Evolutionary conservation across 805 yeast species (phyloP).

Genomic region (Pichia exigua): DNA sequence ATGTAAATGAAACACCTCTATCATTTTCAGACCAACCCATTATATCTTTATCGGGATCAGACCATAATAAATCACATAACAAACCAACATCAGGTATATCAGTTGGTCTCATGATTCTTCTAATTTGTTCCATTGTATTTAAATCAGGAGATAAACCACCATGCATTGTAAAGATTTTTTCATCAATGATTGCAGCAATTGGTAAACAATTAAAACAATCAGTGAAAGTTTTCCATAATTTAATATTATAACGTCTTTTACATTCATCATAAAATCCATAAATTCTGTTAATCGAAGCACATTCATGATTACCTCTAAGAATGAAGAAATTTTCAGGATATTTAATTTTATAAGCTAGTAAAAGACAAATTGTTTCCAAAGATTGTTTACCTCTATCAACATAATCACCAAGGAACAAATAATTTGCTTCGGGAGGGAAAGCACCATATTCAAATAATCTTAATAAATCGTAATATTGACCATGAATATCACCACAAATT

Average conservation of each 20-base stretch:
- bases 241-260: constrained; percentile 95
- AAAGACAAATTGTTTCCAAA: constrained; percentile 86
- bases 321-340: constrained; percentile 97
- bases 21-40: constrained; percentile 99
- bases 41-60: constrained; percentile 97
- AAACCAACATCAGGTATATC: constrained; percentile 98
- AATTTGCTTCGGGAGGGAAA: constrained; percentile 97
- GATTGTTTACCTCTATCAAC: constrained; percentile 99
- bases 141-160: constrained; percentile 97
- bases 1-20: constrained; percentile 98
- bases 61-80: constrained; percentile 93
- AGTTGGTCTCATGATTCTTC: constrained; percentile 98
- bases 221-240: constrained; percentile 97
- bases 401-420: constrained; percentile 91
- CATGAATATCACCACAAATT: constrained; percentile 97
- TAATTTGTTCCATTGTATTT: constrained; percentile 96
- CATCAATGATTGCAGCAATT: constrained; percentile 96
- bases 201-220: constrained; percentile 98
- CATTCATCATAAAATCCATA: constrained; percentile 99
- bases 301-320: constrained; percentile 96
- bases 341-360: constrained; percentile 93
- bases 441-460: constrained; percentile 98
- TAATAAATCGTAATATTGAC: constrained; percentile 92
- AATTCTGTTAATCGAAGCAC: constrained; percentile 96
- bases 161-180: constrained; percentile 97